Evolutionary conservation across 2,329 filamentous ascomycete species (phyloP).

Genomic region (Emmonsia crescens): DNA sequence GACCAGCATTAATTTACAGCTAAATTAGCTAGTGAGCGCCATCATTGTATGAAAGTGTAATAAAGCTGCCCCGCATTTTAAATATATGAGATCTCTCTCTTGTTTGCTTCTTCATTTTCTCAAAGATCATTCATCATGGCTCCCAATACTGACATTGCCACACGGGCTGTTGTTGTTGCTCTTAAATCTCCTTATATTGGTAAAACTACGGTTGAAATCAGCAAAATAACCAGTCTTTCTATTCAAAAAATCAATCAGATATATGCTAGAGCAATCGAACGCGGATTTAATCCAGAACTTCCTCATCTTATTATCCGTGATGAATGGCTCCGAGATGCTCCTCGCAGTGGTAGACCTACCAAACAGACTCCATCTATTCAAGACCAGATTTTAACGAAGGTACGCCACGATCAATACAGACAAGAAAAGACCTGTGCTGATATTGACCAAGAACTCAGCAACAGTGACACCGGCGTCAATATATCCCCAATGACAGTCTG

Average conservation of each 20-base stretch:
- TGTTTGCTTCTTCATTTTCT: background rate
- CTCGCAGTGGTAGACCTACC: background rate
- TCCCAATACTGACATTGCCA: background rate
- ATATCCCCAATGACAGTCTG: conserved; percentile 3
- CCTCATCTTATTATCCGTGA: conserved; percentile 9
- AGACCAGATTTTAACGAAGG: conserved; percentile 2
- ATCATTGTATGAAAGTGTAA: no score
- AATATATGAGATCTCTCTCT: no score
- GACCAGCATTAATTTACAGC: no score
- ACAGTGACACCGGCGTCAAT: conserved; percentile 6
- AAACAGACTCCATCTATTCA: background rate
- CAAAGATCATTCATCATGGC: background rate
- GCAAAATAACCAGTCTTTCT: background rate
- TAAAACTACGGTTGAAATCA: background rate
- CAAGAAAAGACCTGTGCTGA: conserved; percentile 9
- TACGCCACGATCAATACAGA: conserved; percentile 4
- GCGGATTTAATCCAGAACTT: conserved; percentile 7
- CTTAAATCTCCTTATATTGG: background rate
- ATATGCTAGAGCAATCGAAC: background rate
- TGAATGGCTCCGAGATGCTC: conserved; percentile 7
- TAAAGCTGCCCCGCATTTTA: no score
- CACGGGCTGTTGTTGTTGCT: background rate
- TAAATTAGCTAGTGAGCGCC: no score
- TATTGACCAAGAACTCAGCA: conserved; percentile 7
- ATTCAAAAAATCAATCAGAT: background rate